Percentiles rank a stretch among this genome's conserved stretches.
Conservation (phyloP, 371 early-diverging fungal genomes). For the Zychaea mexicana region DNA sequence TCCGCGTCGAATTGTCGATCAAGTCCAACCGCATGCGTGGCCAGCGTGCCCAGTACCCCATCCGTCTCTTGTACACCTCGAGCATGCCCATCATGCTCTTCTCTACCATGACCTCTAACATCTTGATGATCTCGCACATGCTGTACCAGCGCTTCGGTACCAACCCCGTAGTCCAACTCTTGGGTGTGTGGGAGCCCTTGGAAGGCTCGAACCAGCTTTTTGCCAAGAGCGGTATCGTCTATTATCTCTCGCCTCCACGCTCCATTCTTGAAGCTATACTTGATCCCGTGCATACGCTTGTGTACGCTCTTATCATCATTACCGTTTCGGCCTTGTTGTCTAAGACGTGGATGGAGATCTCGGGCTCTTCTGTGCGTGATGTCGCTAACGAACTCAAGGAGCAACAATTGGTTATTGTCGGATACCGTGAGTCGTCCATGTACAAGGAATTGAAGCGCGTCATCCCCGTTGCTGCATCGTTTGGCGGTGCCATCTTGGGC, state of each 20-base stretch:
- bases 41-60: constrained; percentile 96
- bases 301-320: constrained; percentile 94
- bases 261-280: constrained; percentile 77
- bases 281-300: constrained; percentile 94
- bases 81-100: constrained; percentile 99
- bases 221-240: constrained; percentile 95
- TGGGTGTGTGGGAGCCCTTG: constrained; percentile 97
- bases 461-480: constrained; percentile 95
- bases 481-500: constrained; percentile 98
- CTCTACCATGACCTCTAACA: constrained; percentile 94
- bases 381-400: constrained; percentile 98
- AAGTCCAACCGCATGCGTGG: constrained; percentile 97
- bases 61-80: constrained; percentile 99
- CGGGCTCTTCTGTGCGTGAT: constrained; percentile 94
- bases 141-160: constrained; percentile 95
- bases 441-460: constrained; percentile 98
- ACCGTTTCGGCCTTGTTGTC: constrained; percentile 95
- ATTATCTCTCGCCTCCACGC: constrained; percentile 98
- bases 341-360: constrained; percentile 99
- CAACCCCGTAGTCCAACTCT: constrained; percentile 88
- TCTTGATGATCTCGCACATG: constrained; percentile 96
- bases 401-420: constrained; percentile 96
- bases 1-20: constrained; percentile 99
- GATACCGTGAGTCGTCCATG: constrained; percentile 94
- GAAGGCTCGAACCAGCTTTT: constrained; percentile 90